phyloP scores from a whole-genome alignment of 805 yeast species.

The Schwanniomyces vanrijiae region DNA sequence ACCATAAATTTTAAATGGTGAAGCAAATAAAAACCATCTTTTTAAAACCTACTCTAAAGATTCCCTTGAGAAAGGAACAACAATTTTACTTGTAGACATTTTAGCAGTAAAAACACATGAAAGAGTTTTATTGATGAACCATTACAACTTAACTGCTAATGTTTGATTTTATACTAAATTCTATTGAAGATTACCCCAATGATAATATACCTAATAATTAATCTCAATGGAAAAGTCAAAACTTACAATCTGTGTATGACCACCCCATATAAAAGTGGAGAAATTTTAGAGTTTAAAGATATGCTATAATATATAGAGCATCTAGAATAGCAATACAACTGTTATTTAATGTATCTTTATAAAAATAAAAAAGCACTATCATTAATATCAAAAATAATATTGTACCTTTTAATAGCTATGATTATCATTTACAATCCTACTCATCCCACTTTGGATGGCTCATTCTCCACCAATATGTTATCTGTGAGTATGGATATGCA shows the following conservation, averaged over 20 bases:
- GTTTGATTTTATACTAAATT: background rate
- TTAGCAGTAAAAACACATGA: slow-evolving; percentile 8
- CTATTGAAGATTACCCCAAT: background rate
- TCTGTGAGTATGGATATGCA: slow-evolving; percentile 38
- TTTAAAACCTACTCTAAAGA: slow-evolving; percentile 85
- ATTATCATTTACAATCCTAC: slow-evolving; percentile 12
- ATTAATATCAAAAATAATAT: too few relatives aligned
- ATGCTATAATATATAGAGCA: too few relatives aligned
- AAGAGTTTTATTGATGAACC: slow-evolving; percentile 6
- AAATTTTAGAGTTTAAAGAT: too few relatives aligned
- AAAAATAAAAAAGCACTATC: too few relatives aligned
- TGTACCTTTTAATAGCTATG: too few relatives aligned
- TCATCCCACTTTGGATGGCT: slow-evolving; percentile 25
- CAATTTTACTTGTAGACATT: slow-evolving; percentile 28
- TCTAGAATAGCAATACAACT: too few relatives aligned
- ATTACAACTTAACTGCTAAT: slow-evolving; percentile 4
- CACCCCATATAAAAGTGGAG: background rate
- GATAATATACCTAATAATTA: background rate
- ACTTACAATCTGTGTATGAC: background rate
- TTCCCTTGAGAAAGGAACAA: slow-evolving; percentile 71
- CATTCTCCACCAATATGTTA: slow-evolving; percentile 27
- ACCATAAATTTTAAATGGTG: slow-evolving; percentile 95
- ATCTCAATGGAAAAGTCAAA: background rate
- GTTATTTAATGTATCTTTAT: too few relatives aligned
- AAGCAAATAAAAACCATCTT: slow-evolving; percentile 95